Base-by-base conservation (phyloP, 73 alveolate genomes). In the Paramecium octaurelia region DNA sequence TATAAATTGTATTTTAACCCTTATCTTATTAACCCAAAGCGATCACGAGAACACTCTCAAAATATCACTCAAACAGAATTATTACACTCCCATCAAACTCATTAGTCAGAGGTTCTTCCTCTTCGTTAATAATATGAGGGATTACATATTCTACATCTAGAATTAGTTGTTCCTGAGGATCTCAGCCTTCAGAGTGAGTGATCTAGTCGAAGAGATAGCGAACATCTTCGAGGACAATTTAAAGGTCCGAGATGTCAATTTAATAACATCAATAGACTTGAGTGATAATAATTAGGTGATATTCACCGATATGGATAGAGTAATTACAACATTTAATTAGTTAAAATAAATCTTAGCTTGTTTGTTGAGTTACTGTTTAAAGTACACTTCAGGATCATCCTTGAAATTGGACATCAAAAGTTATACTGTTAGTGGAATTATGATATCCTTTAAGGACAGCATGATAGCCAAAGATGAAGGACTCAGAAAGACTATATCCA, bases 371-470 rank as follows among this genome's bases (percentile, higher is more conserved):
- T 75, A 75, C 38, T 75, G 88, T 40, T 36, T 75, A 35, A 75
- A 75, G 40, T 75, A 75, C 16, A 75, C 88, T 2, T n/a, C 68
- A 36, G 57, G 50, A 14, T 16, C 60, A 21, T 6, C 21, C 4
- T 18, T 75, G n/a, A 75, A 75, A 75, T 75, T 75, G 6, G 88
- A 75, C 10, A 36, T 75, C 24, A 75, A 75, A 75, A 75, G 64
- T 75, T 75, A 36, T 18, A 75, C 88, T 36, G 58, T 36, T 16
- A 31, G 60, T 34, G 88, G 88, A 75, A 36, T 75, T n/a, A 34
- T 75, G 60, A 40, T 75, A 6, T 75, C 88, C 0, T 34, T 75
- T 24, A 75, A 75, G 18, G 88, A 75, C 38, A 31, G 60, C 11
- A 34, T 36, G 38, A 75, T 75, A n/a, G 88, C 88, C 38, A 75